These are phyloP conservation scores for Colletotrichum lini DNA, from an alignment of 2,329 filamentous ascomycete species.

Conservation along the genomic window DNA sequence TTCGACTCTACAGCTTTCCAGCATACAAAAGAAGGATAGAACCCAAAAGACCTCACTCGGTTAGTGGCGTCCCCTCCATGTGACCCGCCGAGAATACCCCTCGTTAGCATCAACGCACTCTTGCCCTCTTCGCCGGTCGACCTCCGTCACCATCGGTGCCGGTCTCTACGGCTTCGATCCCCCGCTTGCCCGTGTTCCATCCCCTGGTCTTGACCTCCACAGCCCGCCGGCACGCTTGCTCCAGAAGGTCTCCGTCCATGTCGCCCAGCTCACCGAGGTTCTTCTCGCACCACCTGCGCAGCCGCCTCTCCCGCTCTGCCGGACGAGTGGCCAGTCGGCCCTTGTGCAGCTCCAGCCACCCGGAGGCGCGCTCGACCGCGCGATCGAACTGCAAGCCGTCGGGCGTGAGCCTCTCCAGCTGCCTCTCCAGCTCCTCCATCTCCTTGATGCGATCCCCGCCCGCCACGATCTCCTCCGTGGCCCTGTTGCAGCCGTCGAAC, in stretches of 20 bases:
- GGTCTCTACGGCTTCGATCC: neutral
- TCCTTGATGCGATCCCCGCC: neutral
- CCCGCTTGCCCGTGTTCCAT: neutral
- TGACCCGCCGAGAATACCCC: neutral
- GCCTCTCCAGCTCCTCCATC: neutral
- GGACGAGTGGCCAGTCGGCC: neutral
- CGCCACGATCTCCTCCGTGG: neutral
- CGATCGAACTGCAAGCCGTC: neutral
- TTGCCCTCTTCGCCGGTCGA: neutral
- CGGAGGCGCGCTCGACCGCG: neutral
- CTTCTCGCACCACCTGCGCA: conserved; percentile 2
- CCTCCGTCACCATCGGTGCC: neutral
- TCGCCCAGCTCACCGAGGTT: neutral
- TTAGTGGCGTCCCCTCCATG: too few species aligned
- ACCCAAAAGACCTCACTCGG: neutral
- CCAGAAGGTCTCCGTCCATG: neutral
- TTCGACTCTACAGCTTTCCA: too few species aligned
- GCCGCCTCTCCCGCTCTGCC: neutral
- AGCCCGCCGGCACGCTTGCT: neutral
- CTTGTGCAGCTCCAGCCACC: conserved; percentile 3
- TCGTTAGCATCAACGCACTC: neutral
- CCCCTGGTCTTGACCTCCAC: neutral
- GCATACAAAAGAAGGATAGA: neutral
- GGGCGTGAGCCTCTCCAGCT: neutral
- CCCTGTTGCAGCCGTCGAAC: conserved; percentile 2